These are phyloP conservation scores for Elaeagnus macrophylla DNA, from an alignment of 306 rosid genomes.

Conservation along the genomic window DNA sequence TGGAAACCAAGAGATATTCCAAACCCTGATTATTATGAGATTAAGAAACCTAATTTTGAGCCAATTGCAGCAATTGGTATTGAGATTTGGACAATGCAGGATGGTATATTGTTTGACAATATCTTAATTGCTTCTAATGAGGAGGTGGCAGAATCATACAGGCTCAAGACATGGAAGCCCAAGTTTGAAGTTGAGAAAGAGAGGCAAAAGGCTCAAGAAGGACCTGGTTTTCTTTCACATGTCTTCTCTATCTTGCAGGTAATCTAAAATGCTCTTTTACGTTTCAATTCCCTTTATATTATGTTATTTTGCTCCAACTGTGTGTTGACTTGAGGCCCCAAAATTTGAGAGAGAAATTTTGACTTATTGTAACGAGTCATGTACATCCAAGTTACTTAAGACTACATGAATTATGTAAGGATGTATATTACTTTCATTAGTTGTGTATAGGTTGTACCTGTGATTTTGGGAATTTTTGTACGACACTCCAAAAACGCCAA, in stretches of 20 bases:
- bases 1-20: conserved; percentile 87
- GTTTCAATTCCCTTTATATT: not conserved
- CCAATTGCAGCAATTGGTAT: conserved; percentile 83
- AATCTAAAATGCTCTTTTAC: conserved; percentile 1
- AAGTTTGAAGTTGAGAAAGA: conserved; percentile 69
- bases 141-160: conserved; percentile 55
- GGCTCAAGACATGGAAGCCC: conserved; percentile 79
- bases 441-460: too few relatives aligned
- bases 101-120: conserved; percentile 84
- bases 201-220: conserved; percentile 67
- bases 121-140: conserved; percentile 64
- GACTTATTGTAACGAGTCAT: too few relatives aligned
- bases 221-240: conserved; percentile 33
- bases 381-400: too few relatives aligned
- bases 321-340: too few relatives aligned
- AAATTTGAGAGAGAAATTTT: too few relatives aligned
- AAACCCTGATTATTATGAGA: conserved; percentile 73
- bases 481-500: too few relatives aligned
- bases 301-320: too few relatives aligned
- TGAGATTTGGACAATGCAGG: conserved; percentile 99
- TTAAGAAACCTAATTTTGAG: conserved; percentile 69
- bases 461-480: too few relatives aligned
- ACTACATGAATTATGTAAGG: too few relatives aligned
- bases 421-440: too few relatives aligned
- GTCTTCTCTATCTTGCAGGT: conserved; percentile 67